A percentile compares a stretch with the other conserved stretches of the same genome.
Evolutionary conservation across 1,284 basidiomycete genomes (phyloP).

Genomic region (Pascua guehoae): DNA sequence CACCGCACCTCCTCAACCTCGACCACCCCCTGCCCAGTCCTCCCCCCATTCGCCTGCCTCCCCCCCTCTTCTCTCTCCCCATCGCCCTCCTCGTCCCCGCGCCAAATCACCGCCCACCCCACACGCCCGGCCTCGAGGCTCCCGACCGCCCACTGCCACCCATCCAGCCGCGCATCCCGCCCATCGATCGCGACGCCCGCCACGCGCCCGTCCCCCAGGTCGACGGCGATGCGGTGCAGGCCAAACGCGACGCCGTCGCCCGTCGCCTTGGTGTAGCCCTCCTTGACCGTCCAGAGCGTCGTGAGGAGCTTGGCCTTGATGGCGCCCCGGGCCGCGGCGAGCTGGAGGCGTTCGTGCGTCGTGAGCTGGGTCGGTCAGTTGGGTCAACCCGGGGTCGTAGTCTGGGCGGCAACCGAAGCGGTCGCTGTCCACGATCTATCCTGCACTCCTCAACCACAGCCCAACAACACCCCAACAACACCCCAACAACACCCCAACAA

Average conservation of each 20-base stretch:
- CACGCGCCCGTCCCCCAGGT: constrained; percentile 17
- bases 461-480: no score
- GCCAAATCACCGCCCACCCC: constrained; percentile 34
- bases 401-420: neutral
- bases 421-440: neutral
- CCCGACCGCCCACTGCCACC: constrained; percentile 30
- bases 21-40: neutral
- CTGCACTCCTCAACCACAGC: no score
- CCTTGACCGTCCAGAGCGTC: constrained; percentile 42
- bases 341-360: constrained; percentile 16
- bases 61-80: no score
- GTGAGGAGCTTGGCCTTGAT: constrained; percentile 26
- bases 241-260: constrained; percentile 43
- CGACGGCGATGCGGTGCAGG: constrained; percentile 36
- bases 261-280: constrained; percentile 42
- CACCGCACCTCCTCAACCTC: constrained; percentile 23
- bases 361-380: constrained; percentile 28
- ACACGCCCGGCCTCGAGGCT: constrained; percentile 20
- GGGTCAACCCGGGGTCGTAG: no score
- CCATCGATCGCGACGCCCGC: constrained; percentile 32
- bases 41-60: no score
- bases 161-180: constrained; percentile 21
- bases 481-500: no score
- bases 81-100: constrained; percentile 16
- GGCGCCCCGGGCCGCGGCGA: constrained; percentile 11